Base-by-base conservation (phyloP, 169 alveolate species). In the Eimeria necatrix region DNA sequence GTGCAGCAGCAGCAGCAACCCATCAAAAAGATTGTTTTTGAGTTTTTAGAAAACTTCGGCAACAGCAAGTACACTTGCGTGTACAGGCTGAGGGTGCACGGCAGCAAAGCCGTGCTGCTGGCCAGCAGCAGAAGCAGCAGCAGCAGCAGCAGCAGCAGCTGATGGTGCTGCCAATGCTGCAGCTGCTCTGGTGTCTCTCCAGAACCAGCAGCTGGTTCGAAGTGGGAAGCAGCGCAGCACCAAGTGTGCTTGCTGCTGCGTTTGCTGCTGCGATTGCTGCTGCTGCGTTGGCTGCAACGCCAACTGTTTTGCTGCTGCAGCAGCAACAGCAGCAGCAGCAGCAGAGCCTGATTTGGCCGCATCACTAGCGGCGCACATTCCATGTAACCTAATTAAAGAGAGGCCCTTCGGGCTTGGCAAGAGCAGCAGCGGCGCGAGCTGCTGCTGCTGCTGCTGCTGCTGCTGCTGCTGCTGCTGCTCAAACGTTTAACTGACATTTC, bases 21-120 rank as follows among this genome's bases (percentile, higher is more conserved):
- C 3, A n/a, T 89, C 7, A 53, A 81, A 26, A 94, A 84, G 53
- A 68, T 94, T 18, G 61, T 71, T 9, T 94, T 94, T 51, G 94
- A 94, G 52, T 94, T 94, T 18, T 22, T 86, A 18, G 68, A 85
- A 18, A 94, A 94, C 94, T 94, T 86, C 53, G 96, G 96, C 3
- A 80, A 84, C 59, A 89, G 71, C 84, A 59, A 80, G 46, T 94
- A 94, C 71, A 94, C 96, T 51, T 94, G 96, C 91, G 56, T 94
- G 12, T 94, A 94, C 60, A 74, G 96, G n/a, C 80, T 94, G 14
- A 9, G 96, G 22, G 96, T 94, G n/a, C 96, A 94, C 70, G 96
- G 96, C 60, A 81, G 24, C n/a, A 94, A 94, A 78, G 92, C 86
- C 26, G 56, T 52, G 90, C 70, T 81, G 74, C 86, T 76, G 60